Conservation (phyloP, 1,284 basidiomycete genomes). For the Fomitiporia mediterranea region DNA sequence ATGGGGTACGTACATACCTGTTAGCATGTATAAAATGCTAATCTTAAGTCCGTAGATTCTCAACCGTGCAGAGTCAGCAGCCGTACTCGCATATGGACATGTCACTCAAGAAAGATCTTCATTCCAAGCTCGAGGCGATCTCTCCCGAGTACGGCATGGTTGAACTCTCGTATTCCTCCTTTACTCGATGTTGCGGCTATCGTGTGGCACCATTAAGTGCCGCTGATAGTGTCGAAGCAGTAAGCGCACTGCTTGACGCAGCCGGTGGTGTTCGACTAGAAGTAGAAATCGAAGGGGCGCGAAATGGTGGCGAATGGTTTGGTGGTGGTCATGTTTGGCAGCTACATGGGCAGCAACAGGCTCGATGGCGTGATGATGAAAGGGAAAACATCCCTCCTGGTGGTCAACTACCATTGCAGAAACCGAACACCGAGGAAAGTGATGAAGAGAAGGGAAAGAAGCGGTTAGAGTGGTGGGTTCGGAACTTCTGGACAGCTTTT, state of each 20-base stretch:
- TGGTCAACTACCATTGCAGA: conserved; percentile 25
- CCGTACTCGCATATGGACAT: conserved; percentile 95
- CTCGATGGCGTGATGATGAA: conserved; percentile 40
- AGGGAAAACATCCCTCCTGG: conserved; percentile 42
- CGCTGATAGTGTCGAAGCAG: conserved; percentile 89
- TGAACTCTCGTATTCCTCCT: conserved; percentile 91
- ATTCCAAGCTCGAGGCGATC: conserved; percentile 80
- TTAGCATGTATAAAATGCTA: too few relatives aligned
- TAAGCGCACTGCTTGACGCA: conserved; percentile 85
- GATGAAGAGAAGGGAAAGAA: conserved; percentile 40
- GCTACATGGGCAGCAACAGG: conserved; percentile 41
- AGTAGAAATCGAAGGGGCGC: conserved; percentile 78
- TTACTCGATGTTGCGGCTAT: conserved; percentile 89
- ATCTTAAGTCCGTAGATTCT: conserved; percentile 57
- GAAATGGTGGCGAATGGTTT: conserved; percentile 90
- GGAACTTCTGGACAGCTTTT: conserved; percentile 92
- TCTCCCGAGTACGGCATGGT: conserved; percentile 97
- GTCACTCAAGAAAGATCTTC: conserved; percentile 82
- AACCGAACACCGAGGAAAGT: conserved; percentile 31
- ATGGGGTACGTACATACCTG: conserved; percentile 74
- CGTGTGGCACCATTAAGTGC: conserved; percentile 84
- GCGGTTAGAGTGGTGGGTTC: conserved; percentile 74
- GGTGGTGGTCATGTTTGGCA: conserved; percentile 74
- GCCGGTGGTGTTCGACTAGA: conserved; percentile 88
- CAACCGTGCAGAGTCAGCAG: conserved; percentile 90